Evolutionary conservation across 2,329 filamentous ascomycete genomes (phyloP), one percentile per base, ranked within the genome.

Genomic region (Fonsecaea nubica): DNA sequence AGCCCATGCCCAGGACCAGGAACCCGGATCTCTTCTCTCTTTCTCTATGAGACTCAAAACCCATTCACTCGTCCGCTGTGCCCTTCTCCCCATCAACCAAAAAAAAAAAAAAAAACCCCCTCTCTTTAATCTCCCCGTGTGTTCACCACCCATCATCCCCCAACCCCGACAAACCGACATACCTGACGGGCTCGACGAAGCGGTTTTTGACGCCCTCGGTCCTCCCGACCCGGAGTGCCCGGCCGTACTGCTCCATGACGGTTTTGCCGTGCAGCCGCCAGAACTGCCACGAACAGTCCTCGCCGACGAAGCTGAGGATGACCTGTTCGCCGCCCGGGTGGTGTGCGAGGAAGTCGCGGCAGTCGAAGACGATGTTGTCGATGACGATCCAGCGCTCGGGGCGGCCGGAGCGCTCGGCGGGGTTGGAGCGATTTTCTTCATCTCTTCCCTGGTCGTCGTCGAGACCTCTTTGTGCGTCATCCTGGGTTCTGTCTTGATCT

Each of bases 251-350:
- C 2, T 60, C 54, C 70, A 75, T 70, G 21, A 67, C 33, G 15
- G 36, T 9, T 52, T 59, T 54, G 12, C 60, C 58, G 52, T 77
- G 76, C 38, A 77, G 75, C 12, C 72, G 68, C 73, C 71, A 75
- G 64, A 76, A 77, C 59, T 76, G 75, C 75, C 75, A 77, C 1
- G 72, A 73, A 56, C 76, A 77, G 57, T 78, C 75, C 56, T 75
- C 66, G 0, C 75, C 74, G 5, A 67, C 65, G 58, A 77, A 77
- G 38, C 69, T 74, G 35, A 65, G 55, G 9, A 78, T 75, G 33
- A 77, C 73, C 10, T 69, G 65, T 12, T 72, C 64, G 0, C 75
- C 74, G 9, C 75, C 76, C 0, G 76, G 77, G 63, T 78, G 76
- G 13, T 73, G 61, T 7, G 60, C 15, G 36, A 72, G 59, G 63